Conservation (phyloP, 2,329 filamentous ascomycete species). For the Cryphonectria radicalis region DNA sequence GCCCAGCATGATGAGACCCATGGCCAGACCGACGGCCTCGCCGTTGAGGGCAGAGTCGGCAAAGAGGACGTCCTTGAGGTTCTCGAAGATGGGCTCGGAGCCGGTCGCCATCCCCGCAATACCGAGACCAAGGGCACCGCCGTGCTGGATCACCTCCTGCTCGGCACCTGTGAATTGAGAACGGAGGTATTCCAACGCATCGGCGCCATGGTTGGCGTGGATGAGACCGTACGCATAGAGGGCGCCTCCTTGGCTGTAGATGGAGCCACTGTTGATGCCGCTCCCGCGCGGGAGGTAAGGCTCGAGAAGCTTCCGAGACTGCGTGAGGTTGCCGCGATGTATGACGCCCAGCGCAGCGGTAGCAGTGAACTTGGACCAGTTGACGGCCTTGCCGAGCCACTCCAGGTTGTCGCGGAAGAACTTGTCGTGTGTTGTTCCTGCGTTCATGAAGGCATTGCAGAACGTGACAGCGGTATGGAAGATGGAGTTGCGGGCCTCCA, state of each 20-base stretch:
- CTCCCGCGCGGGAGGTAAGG: constrained; percentile 86
- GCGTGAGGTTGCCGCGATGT: constrained; percentile 90
- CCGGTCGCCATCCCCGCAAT: constrained; percentile 98
- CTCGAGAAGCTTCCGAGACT: constrained; percentile 90
- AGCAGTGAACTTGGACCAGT: constrained; percentile 99
- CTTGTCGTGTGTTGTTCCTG: constrained; percentile 95
- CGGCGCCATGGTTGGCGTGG: constrained; percentile 94
- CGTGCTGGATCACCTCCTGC: constrained; percentile 95
- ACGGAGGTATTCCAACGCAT: constrained; percentile 80
- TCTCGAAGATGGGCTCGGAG: constrained; percentile 87
- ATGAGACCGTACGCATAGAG: constrained; percentile 95
- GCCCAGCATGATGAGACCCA: constrained; percentile 98
- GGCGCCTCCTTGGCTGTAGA: constrained; percentile 95
- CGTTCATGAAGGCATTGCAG: constrained; percentile 99
- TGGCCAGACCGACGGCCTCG: constrained; percentile 91
- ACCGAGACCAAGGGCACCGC: constrained; percentile 90
- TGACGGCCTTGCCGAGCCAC: constrained; percentile 97
- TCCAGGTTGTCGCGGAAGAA: constrained; percentile 98
- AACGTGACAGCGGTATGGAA: constrained; percentile 98
- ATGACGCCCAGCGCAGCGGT: constrained; percentile 96
- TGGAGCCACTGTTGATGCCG: constrained; percentile 77
- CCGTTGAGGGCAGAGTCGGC: constrained; percentile 95
- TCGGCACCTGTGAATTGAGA: constrained; percentile 74
- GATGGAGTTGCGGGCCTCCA: constrained; percentile 93
- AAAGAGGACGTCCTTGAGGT: constrained; percentile 85